Conservation (phyloP, 192 early-diverging fungal species). For the Diversispora eburnea region DNA sequence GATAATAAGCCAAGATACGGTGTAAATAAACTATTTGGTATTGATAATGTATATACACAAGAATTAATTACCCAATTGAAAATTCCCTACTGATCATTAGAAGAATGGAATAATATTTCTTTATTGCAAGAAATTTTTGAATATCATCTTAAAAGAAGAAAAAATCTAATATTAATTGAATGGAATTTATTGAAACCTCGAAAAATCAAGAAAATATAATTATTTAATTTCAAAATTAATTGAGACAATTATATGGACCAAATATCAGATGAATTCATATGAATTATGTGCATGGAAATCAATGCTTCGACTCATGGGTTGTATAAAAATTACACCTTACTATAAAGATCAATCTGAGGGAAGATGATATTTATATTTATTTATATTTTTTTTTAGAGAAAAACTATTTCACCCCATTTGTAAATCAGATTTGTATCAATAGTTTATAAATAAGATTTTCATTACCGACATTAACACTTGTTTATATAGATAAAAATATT, state of each 20-base stretch:
- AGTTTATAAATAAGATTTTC: too few relatives aligned
- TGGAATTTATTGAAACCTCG: not conserved
- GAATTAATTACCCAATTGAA: too few relatives aligned
- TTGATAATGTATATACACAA: too few relatives aligned
- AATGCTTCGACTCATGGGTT: not conserved
- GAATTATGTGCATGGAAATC: not conserved
- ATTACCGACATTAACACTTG: too few relatives aligned
- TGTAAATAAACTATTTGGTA: not conserved
- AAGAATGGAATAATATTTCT: not conserved
- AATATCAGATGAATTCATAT: not conserved
- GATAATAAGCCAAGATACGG: too few relatives aligned
- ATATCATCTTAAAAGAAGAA: not conserved
- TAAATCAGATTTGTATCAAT: too few relatives aligned
- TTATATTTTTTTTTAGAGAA: too few relatives aligned
- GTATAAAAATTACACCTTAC: constrained; percentile 1
- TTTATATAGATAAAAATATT: too few relatives aligned
- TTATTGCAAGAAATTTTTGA: not conserved
- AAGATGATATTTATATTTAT: too few relatives aligned
- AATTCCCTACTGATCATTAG: too few relatives aligned
- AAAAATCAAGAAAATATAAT: not conserved
- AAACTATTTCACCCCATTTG: too few relatives aligned
- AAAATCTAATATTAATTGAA: not conserved
- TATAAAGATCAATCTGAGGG: not conserved
- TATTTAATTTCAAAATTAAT: not conserved
- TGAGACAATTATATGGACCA: not conserved